Evolutionary conservation across 768 basidiomycete genomes (phyloP).

Genomic region (Naganishia antarctica): DNA sequence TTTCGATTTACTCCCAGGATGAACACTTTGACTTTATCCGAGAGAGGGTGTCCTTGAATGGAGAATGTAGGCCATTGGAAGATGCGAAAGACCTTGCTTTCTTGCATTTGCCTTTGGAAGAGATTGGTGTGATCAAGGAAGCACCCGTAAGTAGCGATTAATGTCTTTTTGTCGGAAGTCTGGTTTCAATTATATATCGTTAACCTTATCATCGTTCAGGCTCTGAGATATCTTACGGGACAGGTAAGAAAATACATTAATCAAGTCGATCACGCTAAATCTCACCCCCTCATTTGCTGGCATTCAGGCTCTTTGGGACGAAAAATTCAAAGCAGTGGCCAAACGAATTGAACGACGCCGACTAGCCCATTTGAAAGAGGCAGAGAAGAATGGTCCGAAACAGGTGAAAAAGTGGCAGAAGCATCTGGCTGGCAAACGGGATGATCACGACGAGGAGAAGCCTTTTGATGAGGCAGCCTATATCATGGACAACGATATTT

Average conservation of each 20-base stretch:
- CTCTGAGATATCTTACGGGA: conserved; percentile 66
- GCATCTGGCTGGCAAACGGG: conserved; percentile 35
- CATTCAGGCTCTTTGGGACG: conserved; percentile 56
- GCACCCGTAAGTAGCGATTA: conserved; percentile 48
- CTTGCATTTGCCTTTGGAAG: conserved; percentile 61
- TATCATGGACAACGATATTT: conserved; percentile 60
- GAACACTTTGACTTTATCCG: conserved; percentile 65
- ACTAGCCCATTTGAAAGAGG: conserved; percentile 55
- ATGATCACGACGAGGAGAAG: conserved; percentile 34
- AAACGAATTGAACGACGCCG: conserved; percentile 61
- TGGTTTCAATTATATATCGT: no score
- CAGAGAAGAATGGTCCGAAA: conserved; percentile 32
- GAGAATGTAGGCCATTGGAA: conserved; percentile 77
- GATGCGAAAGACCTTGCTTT: conserved; percentile 63
- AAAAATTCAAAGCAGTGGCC: conserved; percentile 63
- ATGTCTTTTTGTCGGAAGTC: no score
- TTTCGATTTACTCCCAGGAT: neutral
- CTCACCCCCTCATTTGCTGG: neutral
- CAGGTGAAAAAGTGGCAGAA: conserved; percentile 33
- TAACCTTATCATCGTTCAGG: conserved; percentile 28
- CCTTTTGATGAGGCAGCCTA: conserved; percentile 50
- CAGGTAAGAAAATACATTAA: conserved; percentile 40
- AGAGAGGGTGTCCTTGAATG: conserved; percentile 77
- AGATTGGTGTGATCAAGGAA: conserved; percentile 73
- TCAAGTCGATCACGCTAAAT: no score